Evolutionary conservation across 257 asterid species (phyloP), one percentile per base, ranked within the genome.

Genomic region (Marsdenia floribunda): DNA sequence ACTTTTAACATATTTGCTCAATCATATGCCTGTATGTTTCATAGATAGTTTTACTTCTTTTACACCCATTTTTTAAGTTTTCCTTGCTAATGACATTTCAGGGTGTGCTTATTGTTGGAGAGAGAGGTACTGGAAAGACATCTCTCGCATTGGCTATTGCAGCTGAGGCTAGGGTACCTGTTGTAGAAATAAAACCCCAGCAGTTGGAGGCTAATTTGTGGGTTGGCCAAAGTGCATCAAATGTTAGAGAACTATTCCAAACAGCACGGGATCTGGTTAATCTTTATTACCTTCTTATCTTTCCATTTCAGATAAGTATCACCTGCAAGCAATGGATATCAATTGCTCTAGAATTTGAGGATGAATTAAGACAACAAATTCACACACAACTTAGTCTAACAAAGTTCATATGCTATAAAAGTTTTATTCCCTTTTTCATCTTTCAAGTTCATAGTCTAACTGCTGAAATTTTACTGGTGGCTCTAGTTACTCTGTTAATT

Each of bases 101-200:
- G 99, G 99, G 98, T 66, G 99, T 94, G 80, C 99, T 94, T 74
- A 90, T 94, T 57, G 98, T 94, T 80, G 99, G 99, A 71, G 99
- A 94, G 88, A 88, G 96, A 83, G 99, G 97, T 83, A 92, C 99
- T 24, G 99, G 98, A 55, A 94, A 94, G 82, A 94, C 98, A 67
- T 88, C 97, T 74, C 92, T 94, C n/a, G 97, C 97, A 76, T 78
- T 90, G 83, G 99, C 99, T 73, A 92, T 94, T 76, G 98, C 99
- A 22, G 97, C 98, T 49, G 98, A 94, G 85, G 97, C 99, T 24
- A 94, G 85, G 84, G 99, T 94, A 66, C 99, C 99, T 52, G 90
- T 94, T 72, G 99, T 94, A 76, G 89, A 94, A 88, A 90, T 94
- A 54, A 90, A 89, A 82, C 92, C 98, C 78, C 96, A 90, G 66